phyloP scores from a whole-genome alignment of 1,284 basidiomycete species.

The Ustilago shanxiensis region DNA sequence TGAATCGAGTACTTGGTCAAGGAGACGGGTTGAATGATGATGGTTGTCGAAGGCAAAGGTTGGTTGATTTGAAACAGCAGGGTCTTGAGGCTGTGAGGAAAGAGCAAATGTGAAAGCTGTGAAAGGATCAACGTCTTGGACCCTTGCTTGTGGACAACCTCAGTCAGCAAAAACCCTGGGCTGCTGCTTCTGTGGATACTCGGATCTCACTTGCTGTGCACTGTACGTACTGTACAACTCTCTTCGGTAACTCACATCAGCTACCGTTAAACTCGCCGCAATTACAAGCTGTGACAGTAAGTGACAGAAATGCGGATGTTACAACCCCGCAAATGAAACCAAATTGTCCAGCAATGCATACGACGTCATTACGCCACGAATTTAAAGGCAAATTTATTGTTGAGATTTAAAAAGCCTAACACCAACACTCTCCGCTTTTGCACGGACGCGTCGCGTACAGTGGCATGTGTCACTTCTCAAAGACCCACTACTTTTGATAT shows the following conservation, averaged over 20 bases:
- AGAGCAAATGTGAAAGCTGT: neutral
- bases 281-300: too few relatives aligned
- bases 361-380: slow-evolving; percentile 15
- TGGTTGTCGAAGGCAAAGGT: neutral
- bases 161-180: neutral
- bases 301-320: too few relatives aligned
- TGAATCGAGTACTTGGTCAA: too few relatives aligned
- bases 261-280: too few relatives aligned
- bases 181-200: neutral
- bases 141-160: neutral
- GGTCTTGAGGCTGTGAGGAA: too few relatives aligned
- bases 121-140: neutral
- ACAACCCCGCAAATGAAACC: neutral
- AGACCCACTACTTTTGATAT: neutral
- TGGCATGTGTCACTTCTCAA: slow-evolving; percentile 2
- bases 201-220: neutral
- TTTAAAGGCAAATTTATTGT: neutral
- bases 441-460: slow-evolving; percentile 28
- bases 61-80: too few relatives aligned
- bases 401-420: slow-evolving; percentile 13
- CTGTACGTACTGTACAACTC: too few relatives aligned
- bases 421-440: slow-evolving; percentile 8
- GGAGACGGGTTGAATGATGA: too few relatives aligned
- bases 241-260: too few relatives aligned
- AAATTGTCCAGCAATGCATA: slow-evolving; percentile 5